Percentiles rank a stretch among this genome's conserved stretches.
These are phyloP conservation scores for Psilocybe cyanescens DNA, from an alignment of 768 basidiomycete genomes.

Conservation along the genomic window DNA sequence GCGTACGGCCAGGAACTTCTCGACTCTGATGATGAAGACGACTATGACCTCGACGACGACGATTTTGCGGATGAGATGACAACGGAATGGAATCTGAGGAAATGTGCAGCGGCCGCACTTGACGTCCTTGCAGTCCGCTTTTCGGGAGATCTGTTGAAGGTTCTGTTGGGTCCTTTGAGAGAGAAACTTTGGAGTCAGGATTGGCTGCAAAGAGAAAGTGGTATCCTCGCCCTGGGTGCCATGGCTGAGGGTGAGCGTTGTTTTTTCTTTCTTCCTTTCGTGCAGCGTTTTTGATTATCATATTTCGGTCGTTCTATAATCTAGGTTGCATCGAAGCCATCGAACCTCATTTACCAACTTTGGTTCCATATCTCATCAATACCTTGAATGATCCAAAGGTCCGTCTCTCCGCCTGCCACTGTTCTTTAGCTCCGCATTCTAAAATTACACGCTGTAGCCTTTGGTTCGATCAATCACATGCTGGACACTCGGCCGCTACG, in stretches of 20 bases:
- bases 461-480: conserved; percentile 98
- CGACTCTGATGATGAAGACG: conserved; percentile 88
- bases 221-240: conserved; percentile 93
- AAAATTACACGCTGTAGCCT: conserved; percentile 55
- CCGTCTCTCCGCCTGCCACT: conserved; percentile 17
- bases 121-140: conserved; percentile 97
- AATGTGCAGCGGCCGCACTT: conserved; percentile 96
- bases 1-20: conserved; percentile 83
- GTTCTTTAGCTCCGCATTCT: conserved; percentile 9
- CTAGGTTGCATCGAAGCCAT: conserved; percentile 96
- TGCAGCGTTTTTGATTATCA: neutral
- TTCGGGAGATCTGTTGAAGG: conserved; percentile 84
- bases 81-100: conserved; percentile 98
- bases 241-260: conserved; percentile 90
- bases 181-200: conserved; percentile 91
- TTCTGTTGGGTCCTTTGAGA: conserved; percentile 88
- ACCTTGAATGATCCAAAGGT: conserved; percentile 93
- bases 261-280: neutral
- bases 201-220: conserved; percentile 95
- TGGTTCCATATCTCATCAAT: conserved; percentile 91
- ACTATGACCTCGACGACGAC: conserved; percentile 84
- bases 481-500: conserved; percentile 99
- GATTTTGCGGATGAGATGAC: conserved; percentile 97
- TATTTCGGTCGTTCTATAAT: neutral
- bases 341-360: conserved; percentile 90